Base-by-base conservation (phyloP, 345 rosid genomes). In the Clarkia xantiana region DNA sequence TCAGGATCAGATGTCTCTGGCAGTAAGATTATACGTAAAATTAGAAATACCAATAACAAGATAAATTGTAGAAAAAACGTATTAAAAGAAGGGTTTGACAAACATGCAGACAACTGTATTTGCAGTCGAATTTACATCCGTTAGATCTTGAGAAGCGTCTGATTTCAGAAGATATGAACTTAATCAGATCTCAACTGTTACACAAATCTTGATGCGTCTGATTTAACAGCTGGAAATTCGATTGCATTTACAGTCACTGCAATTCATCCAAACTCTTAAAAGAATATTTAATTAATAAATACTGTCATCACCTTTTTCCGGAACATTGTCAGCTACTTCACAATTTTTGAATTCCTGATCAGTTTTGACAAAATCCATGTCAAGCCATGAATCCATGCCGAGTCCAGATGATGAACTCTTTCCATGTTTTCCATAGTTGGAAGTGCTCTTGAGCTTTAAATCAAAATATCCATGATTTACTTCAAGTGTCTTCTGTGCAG, bases 251-350 rank as follows among this genome's bases (percentile, higher is more conserved):
- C n/a, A n/a, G n/a, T n/a, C n/a, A n/a, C n/a, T n/a, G n/a, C n/a
- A n/a, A n/a, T n/a, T n/a, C n/a, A n/a, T n/a, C n/a, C n/a, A n/a
- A n/a, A n/a, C n/a, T n/a, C n/a, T n/a, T n/a, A n/a, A n/a, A n/a
- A n/a, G n/a, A n/a, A n/a, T n/a, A n/a, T n/a, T n/a, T 51, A 25
- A 62, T 42, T 42, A 56, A 68, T 47, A 45, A 11, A 42, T 16
- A 29, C 12, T 65, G 69, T 67, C 73, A 83, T 78, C 77, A 67
- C 73, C 83, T 69, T 49, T 72, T 55, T 76, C 72, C 55, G 65
- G 70, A 56, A 76, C 55, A 60, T 57, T 55, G 29, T 67, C 63
- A 15, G 84, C 63, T 44, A 71, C 76, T 65, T 74, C 66, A n/a
- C 67, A 45, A n/a, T 56, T 86, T 59, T 71, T 57, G 39, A 75